These are phyloP conservation scores for Knoxdaviesia capensis DNA, from an alignment of 2,329 filamentous ascomycete species.

Conservation along the genomic window DNA sequence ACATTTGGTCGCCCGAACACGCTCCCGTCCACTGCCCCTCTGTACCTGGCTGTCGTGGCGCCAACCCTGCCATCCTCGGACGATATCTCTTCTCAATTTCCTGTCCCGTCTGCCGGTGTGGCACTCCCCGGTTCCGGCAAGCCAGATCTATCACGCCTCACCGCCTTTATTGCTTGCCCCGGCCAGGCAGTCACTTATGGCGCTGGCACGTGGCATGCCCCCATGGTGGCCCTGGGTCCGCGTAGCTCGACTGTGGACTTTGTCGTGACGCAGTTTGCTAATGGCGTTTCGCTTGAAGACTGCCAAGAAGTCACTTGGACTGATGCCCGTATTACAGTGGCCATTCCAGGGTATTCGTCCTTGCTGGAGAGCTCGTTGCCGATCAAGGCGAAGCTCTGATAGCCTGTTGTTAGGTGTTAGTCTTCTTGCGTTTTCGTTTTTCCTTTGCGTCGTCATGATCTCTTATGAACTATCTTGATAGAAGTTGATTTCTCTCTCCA, in stretches of 20 bases:
- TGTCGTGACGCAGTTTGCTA: constrained; percentile 74
- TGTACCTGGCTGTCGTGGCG: constrained; percentile 76
- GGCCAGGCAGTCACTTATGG: constrained; percentile 81
- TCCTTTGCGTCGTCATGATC: no score
- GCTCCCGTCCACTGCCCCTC: constrained; percentile 15
- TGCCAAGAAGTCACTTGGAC: constrained; percentile 50
- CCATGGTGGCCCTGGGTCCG: constrained; percentile 70
- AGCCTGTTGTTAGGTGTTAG: no score
- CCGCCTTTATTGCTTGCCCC: constrained; percentile 60
- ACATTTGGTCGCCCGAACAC: constrained; percentile 2
- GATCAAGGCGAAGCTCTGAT: no score
- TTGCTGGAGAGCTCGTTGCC: no score
- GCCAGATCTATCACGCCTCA: constrained; percentile 51
- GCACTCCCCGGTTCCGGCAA: constrained; percentile 37
- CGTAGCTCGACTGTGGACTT: constrained; percentile 49
- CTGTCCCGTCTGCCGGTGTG: constrained; percentile 10
- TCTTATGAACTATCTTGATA: no score
- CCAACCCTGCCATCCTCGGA: constrained; percentile 21
- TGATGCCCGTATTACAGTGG: no score
- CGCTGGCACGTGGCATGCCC: constrained; percentile 85
- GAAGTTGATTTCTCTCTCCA: no score
- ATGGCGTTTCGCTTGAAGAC: constrained; percentile 65
- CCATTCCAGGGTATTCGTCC: no score
- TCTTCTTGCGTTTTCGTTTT: no score
- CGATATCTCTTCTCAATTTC: neutral